These are phyloP conservation scores for Venturiaceae sp. DNA, from an alignment of 2,329 filamentous ascomycete species.

Conservation along the genomic window DNA sequence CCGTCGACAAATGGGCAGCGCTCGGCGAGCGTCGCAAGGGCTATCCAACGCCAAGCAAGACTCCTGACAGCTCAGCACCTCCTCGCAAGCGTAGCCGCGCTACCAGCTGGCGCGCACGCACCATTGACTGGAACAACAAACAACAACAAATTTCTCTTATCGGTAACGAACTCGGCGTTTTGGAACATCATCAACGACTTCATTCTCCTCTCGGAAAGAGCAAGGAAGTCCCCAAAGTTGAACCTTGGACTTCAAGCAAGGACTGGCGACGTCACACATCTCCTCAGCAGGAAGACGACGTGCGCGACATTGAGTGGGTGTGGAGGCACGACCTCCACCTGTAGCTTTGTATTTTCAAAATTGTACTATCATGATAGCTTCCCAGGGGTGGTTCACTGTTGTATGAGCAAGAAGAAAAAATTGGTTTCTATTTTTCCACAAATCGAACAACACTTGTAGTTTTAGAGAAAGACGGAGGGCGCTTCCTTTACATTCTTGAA, in stretches of 20 bases:
- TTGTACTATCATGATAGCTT: conserved; percentile 2
- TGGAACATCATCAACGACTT: conserved; percentile 16
- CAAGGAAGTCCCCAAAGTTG: conserved; percentile 11
- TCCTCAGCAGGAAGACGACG: conserved; percentile 51
- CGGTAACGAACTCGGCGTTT: conserved; percentile 17
- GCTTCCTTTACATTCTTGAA: neutral
- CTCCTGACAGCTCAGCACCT: conserved; percentile 21
- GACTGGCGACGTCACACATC: conserved; percentile 38
- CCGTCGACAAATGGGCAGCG: conserved; percentile 79
- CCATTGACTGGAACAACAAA: conserved; percentile 17
- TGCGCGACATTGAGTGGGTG: conserved; percentile 76
- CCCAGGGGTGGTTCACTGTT: neutral
- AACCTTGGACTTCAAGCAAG: conserved; percentile 24
- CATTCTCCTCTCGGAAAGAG: conserved; percentile 10
- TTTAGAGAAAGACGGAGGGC: neutral
- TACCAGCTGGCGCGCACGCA: conserved; percentile 22
- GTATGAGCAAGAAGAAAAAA: neutral
- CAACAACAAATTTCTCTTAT: conserved; percentile 3
- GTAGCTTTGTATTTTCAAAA: conserved; percentile 26
- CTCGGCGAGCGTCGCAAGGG: conserved; percentile 74
- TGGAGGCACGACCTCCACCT: conserved; percentile 67
- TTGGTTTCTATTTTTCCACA: neutral
- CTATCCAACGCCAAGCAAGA: conserved; percentile 44
- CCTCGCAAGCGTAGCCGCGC: conserved; percentile 27
- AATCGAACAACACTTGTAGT: conserved; percentile 1